phyloP scores from a whole-genome alignment of 129 eudicot genomes.

The Helichrysum umbraculigerum region DNA sequence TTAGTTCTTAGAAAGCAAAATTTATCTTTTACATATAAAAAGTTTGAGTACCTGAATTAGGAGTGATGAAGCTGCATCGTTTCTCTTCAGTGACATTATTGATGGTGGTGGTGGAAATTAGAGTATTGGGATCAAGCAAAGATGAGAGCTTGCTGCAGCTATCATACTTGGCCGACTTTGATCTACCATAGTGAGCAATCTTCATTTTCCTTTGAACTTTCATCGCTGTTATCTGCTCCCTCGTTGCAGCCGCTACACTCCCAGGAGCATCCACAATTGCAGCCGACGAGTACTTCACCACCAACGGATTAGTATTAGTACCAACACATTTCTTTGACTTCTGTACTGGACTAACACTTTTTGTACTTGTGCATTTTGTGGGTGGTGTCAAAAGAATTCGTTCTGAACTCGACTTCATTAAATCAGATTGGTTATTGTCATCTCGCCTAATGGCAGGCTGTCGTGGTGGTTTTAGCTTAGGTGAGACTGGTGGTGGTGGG shows the following conservation, averaged over 20 bases:
- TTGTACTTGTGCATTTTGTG: conserved; percentile 9
- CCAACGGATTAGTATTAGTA: conserved; percentile 23
- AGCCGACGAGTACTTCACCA: conserved; percentile 46
- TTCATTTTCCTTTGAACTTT: conserved; percentile 69
- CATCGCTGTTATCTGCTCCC: conserved; percentile 62
- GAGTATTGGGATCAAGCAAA: conserved; percentile 5
- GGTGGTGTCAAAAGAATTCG: conserved; percentile 19
- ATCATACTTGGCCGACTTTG: conserved; percentile 48
- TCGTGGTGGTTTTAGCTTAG: conserved; percentile 45
- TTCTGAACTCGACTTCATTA: conserved; percentile 29
- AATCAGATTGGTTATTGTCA: conserved; percentile 1
- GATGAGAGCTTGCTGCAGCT: conserved; percentile 28
- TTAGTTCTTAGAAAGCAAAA: neutral
- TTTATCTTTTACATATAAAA: too few species aligned
- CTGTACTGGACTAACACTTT: conserved; percentile 20
- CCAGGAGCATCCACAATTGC: conserved; percentile 58
- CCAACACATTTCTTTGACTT: conserved; percentile 35
- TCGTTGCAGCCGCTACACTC: conserved; percentile 71
- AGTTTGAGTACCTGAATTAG: conserved; percentile 53
- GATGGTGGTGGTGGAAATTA: neutral
- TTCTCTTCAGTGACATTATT: conserved; percentile 40
- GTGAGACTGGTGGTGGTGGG: conserved; percentile 26
- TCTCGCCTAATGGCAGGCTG: conserved; percentile 24
- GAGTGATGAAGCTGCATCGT: conserved; percentile 72
- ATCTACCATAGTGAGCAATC: conserved; percentile 82